Base-by-base conservation (phyloP, 129 eudicot genomes). In the Artemisia argyi region DNA sequence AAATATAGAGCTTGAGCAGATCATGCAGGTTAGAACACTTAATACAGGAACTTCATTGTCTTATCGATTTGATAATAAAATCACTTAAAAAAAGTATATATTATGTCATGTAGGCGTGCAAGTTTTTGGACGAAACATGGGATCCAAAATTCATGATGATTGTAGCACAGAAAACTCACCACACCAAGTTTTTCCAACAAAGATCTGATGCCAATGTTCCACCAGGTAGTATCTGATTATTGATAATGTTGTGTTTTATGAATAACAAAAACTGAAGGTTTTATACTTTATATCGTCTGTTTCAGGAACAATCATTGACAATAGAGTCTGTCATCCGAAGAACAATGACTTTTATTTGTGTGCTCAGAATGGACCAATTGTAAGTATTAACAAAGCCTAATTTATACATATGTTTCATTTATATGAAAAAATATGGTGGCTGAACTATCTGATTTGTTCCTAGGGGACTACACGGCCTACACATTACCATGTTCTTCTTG, bases 151-250 rank as follows among this genome's bases (percentile, higher is more conserved):
- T 92, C 55, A 7, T 50, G 26, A 68, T 92, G 14, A 64, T 89
- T 2, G 89, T 92, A 56, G 97, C 94, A 7, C 94, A 89, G 49
- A 92, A 92, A 69, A 84, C 86, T 64, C 97, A 91, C 17, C 96
- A 89, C 72, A 88, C 96, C 3, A 86, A 86, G 54, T 83, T 91
- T 12, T 88, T 88, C 79, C 91, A 79, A 44, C 20, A 88, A 0
- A 68, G 67, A 18, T 28, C 65, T 5, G 76, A 84, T 54, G 85
- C 82, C n/a, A 88, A 86, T 51, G 93, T 91, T 66, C 96, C 93
- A 18, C 89, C 96, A 61, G 97, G 97, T 91, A 32, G 39, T 30
- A 22, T 62, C 66, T 2, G 59, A 65, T 54, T 54, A 32, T n/a
- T 5, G 39, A 32, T 32, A 4, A 5, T 32, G 39, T 32, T 32